These are phyloP conservation scores for Corinectria fuckeliana DNA, from an alignment of 2,329 filamentous ascomycete species.

Conservation along the genomic window DNA sequence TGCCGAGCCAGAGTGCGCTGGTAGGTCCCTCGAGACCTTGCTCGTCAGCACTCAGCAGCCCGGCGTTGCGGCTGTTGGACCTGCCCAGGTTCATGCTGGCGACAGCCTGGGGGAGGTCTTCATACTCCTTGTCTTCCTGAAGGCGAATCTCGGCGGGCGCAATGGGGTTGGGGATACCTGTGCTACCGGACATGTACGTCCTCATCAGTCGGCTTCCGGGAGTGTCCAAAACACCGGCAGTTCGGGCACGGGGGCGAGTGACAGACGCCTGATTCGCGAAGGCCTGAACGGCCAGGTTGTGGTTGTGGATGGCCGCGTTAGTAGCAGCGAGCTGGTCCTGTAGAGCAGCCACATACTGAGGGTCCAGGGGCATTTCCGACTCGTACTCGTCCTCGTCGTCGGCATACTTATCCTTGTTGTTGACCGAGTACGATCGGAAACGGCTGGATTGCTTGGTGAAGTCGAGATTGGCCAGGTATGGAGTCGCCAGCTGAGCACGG, in stretches of 20 bases:
- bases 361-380: slow-evolving; percentile 57
- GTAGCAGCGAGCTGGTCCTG: slow-evolving; percentile 70
- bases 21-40: slow-evolving; percentile 87
- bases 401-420: slow-evolving; percentile 96
- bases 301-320: slow-evolving; percentile 78
- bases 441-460: slow-evolving; percentile 82
- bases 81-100: slow-evolving; percentile 77
- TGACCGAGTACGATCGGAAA: slow-evolving; percentile 97
- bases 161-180: slow-evolving; percentile 75
- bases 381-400: slow-evolving; percentile 84
- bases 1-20: slow-evolving; percentile 94
- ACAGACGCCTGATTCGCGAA: slow-evolving; percentile 85
- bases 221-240: slow-evolving; percentile 88
- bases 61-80: slow-evolving; percentile 70
- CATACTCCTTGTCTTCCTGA: slow-evolving; percentile 78
- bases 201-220: slow-evolving; percentile 70
- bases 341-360: slow-evolving; percentile 65
- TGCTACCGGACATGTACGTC: slow-evolving; percentile 75
- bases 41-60: slow-evolving; percentile 76
- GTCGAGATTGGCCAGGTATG: slow-evolving; percentile 77
- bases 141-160: slow-evolving; percentile 77
- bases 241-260: slow-evolving; percentile 86
- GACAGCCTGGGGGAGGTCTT: slow-evolving; percentile 81
- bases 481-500: slow-evolving; percentile 75
- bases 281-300: slow-evolving; percentile 92